Percentiles rank a stretch among this genome's conserved stretches.
Evolutionary conservation across 495 filamentous ascomycete species (phyloP).

Genomic region (Penicillium paradoxum): DNA sequence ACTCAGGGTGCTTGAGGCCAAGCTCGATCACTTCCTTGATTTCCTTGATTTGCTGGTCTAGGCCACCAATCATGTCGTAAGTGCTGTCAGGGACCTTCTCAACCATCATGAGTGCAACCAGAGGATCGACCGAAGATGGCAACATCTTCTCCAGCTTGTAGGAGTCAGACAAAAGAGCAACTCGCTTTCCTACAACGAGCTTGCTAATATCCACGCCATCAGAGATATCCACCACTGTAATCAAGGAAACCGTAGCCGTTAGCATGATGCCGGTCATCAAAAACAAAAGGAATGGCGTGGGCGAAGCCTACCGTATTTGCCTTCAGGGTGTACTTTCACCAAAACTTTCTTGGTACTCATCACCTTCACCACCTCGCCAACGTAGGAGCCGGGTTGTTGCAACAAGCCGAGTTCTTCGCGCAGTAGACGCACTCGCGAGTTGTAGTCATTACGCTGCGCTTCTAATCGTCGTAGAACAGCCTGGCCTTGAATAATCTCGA

Average conservation of each 20-base stretch:
- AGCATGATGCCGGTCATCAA: neutral
- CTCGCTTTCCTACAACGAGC: slow-evolving; percentile 95
- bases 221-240: slow-evolving; percentile 87
- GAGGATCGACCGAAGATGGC: slow-evolving; percentile 92
- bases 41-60: slow-evolving; percentile 99
- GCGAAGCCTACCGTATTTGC: slow-evolving; percentile 84
- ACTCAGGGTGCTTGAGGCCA: slow-evolving; percentile 93
- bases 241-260: slow-evolving; percentile 12
- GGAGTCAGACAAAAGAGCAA: slow-evolving; percentile 89
- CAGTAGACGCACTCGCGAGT: slow-evolving; percentile 91
- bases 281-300: neutral
- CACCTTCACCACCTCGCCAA: slow-evolving; percentile 98
- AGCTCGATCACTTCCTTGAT: slow-evolving; percentile 99
- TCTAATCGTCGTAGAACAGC: slow-evolving; percentile 90
- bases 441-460: slow-evolving; percentile 98
- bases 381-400: slow-evolving; percentile 96
- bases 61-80: slow-evolving; percentile 99
- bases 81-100: slow-evolving; percentile 99
- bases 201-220: slow-evolving; percentile 92
- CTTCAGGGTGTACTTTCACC: slow-evolving; percentile 98
- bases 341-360: slow-evolving; percentile 99
- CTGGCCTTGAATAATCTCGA: slow-evolving; percentile 98
- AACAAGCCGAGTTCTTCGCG: slow-evolving; percentile 94
- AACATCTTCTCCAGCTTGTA: slow-evolving; percentile 99
- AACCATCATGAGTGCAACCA: slow-evolving; percentile 99